Base-by-base conservation (phyloP, 129 eudicot genomes). In the Mikania micrantha region DNA sequence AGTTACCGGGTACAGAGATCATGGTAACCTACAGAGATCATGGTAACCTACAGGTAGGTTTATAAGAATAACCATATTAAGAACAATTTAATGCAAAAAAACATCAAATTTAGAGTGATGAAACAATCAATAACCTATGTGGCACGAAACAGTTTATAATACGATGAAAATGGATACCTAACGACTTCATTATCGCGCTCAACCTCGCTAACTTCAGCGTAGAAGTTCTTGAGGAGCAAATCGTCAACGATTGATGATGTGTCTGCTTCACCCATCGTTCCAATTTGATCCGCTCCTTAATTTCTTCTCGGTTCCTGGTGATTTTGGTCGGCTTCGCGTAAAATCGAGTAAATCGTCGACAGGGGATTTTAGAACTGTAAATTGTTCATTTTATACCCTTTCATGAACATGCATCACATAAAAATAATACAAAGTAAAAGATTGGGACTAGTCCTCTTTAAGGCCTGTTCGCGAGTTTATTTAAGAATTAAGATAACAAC, bases 121-220 rank as follows among this genome's bases (percentile, higher is more conserved):
- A 29, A 40, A 40, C 44, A 66, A 20, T 42, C 19, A 52, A 21
- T 22, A 40, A 34, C 36, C 39, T 2, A 63, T 17, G 38, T 15
- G n/a, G 21, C 21, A 61, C 5, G 22, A 36, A 60, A 2, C 35
- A 3, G 59, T 5, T 40, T 17, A 60, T 4, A 24, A 10, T 13
- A 22, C 22, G 62, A 44, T 13, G 24, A 25, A 48, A 42, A 39
- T 0, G n/a, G 31, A 49, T 62, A 93, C 98, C 99, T 89, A 64
- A 24, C 28, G 70, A 94, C 99, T 87, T 94, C 99, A 73, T 94
- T 94, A 42, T 94, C 99, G 59, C 99, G 89, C 71, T 89, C 99
- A 85, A 85, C 97, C 76, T 89, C 96, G 80, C 99, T 79, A 42
- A 94, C 92, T 79, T 94, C 99, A 39, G 95, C 88, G 66, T 76